Evolutionary conservation across 441 rosid species (phyloP).

Genomic region (Eruca vesicaria): DNA sequence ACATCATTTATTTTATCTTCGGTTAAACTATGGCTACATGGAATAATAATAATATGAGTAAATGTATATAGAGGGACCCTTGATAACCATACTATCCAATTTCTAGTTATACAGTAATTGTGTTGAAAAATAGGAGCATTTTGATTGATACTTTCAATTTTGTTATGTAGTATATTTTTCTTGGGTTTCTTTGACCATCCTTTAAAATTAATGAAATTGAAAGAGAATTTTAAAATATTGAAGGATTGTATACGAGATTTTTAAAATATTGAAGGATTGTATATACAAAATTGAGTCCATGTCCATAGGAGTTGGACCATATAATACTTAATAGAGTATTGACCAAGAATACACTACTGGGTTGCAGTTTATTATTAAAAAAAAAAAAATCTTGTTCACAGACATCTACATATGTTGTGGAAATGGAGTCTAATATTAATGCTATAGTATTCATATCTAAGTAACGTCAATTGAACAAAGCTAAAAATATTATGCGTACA

Average conservation of each 20-base stretch:
- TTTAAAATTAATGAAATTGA: background rate
- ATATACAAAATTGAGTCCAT: background rate
- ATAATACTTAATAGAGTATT: slow-evolving; percentile 4
- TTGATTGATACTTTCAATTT: slow-evolving; percentile 1
- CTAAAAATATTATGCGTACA: background rate
- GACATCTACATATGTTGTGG: background rate
- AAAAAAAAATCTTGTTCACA: background rate
- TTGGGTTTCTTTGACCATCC: background rate
- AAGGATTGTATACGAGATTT: background rate
- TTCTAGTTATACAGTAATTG: slow-evolving; percentile 12
- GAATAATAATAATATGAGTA: background rate
- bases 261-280: background rate
- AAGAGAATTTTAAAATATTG: background rate
- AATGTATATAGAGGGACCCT: slow-evolving; percentile 16
- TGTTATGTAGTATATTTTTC: background rate
- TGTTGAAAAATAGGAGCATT: background rate
- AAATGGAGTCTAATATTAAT: background rate
- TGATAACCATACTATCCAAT: background rate
- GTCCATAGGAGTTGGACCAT: background rate
- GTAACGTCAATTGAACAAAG: background rate
- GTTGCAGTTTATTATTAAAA: background rate
- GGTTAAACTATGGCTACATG: background rate
- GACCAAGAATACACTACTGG: background rate
- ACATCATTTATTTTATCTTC: background rate
- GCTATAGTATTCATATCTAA: background rate